Base-by-base conservation (phyloP, 352 stramenopile genomes). In the Phytophthora pluvialis region DNA sequence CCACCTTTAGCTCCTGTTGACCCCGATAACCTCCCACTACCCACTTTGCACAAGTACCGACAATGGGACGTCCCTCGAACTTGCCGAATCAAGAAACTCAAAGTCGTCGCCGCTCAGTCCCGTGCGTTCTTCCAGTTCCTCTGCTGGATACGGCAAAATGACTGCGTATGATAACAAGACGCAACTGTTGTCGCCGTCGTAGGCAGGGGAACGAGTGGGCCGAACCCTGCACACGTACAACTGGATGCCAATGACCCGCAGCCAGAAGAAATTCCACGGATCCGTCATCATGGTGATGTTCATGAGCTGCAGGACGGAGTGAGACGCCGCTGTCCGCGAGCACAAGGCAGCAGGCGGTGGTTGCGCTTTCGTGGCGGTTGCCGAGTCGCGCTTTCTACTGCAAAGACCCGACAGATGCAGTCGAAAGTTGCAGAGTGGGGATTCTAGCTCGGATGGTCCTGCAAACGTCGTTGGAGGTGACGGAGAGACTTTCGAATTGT, bases 251-350 rank as follows among this genome's bases (percentile, higher is more conserved):
- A 78, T 16, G 7, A 75, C 49, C 2, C 65, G 58, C 8, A 82
- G 31, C 4, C 60, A 71, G n/a, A 80, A 56, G 29, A 78, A 50
- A 21, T 74, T 78, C 74, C 67, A 80, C 11, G 74, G 68, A 15
- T 82, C 74, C 15, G 67, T 80, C 71, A 82, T 82, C 74, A 80
- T 82, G 4, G 68, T 66, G 15, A 80, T 67, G 42, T 82, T 82
- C 60, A 80, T 82, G 12, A 82, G 68, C 33, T 74, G 72, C 15
- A 76, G 16, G 13, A 80, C 54, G 5, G 74, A 67, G 40, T 52
- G 63, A 40, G 42, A 56, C 36, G 54, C 46, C 5, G 26, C 21
- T 15, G 52, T 64, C 15, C 61, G 52, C 11, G 33, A 46, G 5
- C 51, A 35, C 44, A 63, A 18, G 9, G 44, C 51, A 8, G 33